Evolutionary conservation across 2,329 filamentous ascomycete genomes (phyloP).

Genomic region (Aureobasidium sp.): DNA sequence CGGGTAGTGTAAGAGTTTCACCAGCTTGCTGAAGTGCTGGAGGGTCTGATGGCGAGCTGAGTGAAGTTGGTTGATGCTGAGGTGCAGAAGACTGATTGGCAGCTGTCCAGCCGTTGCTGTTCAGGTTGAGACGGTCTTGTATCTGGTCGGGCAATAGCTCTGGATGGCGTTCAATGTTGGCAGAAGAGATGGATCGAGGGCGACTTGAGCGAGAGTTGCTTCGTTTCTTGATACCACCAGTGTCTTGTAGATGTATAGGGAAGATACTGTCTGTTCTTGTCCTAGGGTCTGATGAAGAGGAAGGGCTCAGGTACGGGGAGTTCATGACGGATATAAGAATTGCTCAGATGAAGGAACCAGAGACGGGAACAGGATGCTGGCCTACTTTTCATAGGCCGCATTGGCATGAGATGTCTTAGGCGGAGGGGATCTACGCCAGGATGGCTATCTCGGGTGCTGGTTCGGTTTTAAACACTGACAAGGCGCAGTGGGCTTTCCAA

Average conservation of each 20-base stretch:
- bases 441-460: constrained; percentile 10
- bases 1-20: neutral
- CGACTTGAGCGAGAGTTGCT: constrained; percentile 20
- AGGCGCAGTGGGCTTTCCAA: constrained; percentile 15
- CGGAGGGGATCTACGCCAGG: constrained; percentile 11
- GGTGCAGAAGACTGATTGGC: constrained; percentile 27
- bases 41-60: constrained; percentile 1
- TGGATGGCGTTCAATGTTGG: constrained; percentile 25
- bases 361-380: constrained; percentile 20
- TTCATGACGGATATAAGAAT: constrained; percentile 22
- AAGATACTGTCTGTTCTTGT: constrained; percentile 22
- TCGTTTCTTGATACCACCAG: constrained; percentile 25
- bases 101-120: constrained; percentile 24
- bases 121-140: constrained; percentile 2
- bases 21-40: neutral
- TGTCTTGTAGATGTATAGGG: constrained; percentile 20
- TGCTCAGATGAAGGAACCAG: constrained; percentile 1
- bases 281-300: constrained; percentile 17
- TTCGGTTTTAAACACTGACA: constrained; percentile 14
- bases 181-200: constrained; percentile 23
- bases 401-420: constrained; percentile 11
- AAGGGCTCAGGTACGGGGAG: constrained; percentile 25
- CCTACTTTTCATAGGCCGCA: constrained; percentile 21
- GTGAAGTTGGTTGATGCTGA: constrained; percentile 20
- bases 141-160: constrained; percentile 21